Percentiles rank a stretch among this genome's conserved stretches.
Conservation (phyloP, 2,329 filamentous ascomycete species). For the Fusarium sp. region DNA sequence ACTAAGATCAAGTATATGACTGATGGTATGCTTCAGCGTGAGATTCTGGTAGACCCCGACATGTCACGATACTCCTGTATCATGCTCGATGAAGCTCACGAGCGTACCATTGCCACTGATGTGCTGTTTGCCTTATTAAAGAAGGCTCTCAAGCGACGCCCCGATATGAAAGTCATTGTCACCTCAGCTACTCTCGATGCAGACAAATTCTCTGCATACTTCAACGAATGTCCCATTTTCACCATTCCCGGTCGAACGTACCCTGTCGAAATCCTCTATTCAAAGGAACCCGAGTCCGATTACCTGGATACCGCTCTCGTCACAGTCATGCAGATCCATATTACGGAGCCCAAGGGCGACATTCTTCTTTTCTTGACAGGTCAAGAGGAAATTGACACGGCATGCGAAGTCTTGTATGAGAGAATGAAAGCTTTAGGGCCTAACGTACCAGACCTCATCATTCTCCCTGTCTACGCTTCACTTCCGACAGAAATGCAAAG, state of each 20-base stretch:
- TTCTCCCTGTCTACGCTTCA: constrained; percentile 95
- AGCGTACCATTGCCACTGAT: constrained; percentile 95
- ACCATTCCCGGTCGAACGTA: constrained; percentile 95
- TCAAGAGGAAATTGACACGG: constrained; percentile 96
- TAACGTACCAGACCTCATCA: constrained; percentile 88
- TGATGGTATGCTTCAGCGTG: constrained; percentile 96
- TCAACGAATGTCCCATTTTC: constrained; percentile 95
- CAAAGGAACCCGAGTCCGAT: constrained; percentile 92
- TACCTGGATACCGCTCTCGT: constrained; percentile 94
- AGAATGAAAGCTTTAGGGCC: constrained; percentile 96
- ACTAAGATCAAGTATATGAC: constrained; percentile 99
- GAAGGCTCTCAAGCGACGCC: constrained; percentile 86
- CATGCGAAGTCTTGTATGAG: constrained; percentile 91
- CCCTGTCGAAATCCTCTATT: constrained; percentile 96
- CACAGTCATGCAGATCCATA: constrained; percentile 97
- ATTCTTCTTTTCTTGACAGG: constrained; percentile 97
- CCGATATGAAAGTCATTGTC: constrained; percentile 93
- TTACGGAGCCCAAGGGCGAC: constrained; percentile 91
- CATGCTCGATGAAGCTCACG: constrained; percentile 98
- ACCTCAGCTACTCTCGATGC: constrained; percentile 97
- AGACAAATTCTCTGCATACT: constrained; percentile 97
- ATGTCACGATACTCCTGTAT: constrained; percentile 92
- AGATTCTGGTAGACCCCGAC: constrained; percentile 92
- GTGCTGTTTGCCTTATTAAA: constrained; percentile 94
- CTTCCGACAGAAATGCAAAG: constrained; percentile 94